Conservation (phyloP, 2,329 filamentous ascomycete genomes). For the Tolypocladium pustulatum region DNA sequence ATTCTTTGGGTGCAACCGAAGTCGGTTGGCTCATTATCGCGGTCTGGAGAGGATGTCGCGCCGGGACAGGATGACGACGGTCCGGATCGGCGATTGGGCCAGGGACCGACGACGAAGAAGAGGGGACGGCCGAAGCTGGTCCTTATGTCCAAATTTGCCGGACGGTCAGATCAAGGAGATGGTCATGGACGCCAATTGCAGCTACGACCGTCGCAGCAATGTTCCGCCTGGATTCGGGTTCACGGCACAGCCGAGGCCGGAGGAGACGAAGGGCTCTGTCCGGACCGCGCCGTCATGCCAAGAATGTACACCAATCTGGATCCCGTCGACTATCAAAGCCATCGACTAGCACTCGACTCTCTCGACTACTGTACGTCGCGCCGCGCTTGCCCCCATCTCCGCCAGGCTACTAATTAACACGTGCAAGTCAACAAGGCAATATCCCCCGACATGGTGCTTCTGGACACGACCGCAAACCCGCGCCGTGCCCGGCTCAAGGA, state of each 20-base stretch:
- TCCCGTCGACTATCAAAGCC: conserved; percentile 3
- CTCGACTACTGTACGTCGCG: conserved; percentile 1
- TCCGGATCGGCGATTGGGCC: neutral
- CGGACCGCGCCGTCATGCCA: neutral
- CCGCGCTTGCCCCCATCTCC: neutral
- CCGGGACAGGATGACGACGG: neutral
- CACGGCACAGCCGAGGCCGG: neutral
- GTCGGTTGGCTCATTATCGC: neutral
- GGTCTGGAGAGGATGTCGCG: no score
- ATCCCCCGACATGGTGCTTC: conserved; percentile 5
- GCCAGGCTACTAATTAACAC: neutral
- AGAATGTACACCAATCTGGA: neutral
- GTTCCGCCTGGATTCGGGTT: neutral
- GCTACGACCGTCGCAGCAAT: neutral
- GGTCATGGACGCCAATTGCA: neutral
- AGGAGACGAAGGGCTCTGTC: no score
- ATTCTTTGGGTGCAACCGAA: conserved; percentile 6
- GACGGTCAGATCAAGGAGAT: neutral
- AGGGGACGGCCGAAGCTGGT: conserved; percentile 7
- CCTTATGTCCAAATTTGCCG: conserved; percentile 2
- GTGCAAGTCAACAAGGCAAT: neutral
- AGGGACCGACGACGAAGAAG: neutral
- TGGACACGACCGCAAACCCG: conserved; percentile 5
- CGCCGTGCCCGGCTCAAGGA: neutral
- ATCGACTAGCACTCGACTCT: conserved; percentile 3